Base-by-base conservation (phyloP, 2,329 filamentous ascomycete genomes). In the Tolypocladium cylindrosporum region DNA sequence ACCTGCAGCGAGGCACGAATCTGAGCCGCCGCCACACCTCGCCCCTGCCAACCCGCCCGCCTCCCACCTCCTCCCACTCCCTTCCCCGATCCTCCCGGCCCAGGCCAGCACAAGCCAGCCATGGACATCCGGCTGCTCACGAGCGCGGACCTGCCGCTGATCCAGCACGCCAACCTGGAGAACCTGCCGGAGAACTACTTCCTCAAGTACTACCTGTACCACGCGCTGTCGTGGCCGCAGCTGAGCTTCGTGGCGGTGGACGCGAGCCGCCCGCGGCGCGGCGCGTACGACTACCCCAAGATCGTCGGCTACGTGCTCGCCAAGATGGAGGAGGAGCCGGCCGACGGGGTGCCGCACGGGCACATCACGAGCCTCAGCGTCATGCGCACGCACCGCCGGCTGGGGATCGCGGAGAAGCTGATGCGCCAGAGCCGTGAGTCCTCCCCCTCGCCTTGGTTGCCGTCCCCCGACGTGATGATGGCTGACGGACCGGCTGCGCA, bases 141-240 rank as follows among this genome's bases (percentile, higher is more conserved):
- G 64, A 80, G 90, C 63, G 88, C 85, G 62, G 90, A 95, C 76
- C 89, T 95, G 64, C 90, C 90, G 64, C 87, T 94, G 71, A 91
- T 99, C 71, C 94, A 99, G 78, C 91, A 95, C 75, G 93, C 93
- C 71, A 97, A 99, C 80, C 92, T 99, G 72, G 96, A 95, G 73
- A 99, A 99, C 79, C 83, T 99, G 57, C 94, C 94, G 64, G 94
- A 99, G 76, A 99, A 99, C 81, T 99, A 99, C 84, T 97, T 97
- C 74, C 90, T 96, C 77, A 99, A 99, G 83, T 99, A 99, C 82
- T 99, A 99, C 79, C 86, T 99, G 69, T 99, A 99, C 83, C 94
- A 99, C 76, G 92, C 93, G 19, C 86, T 97, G 65, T 96, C 91
- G 67, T 99, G 94, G 94, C 94, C 94, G 52, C 93, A 97, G 77